These are phyloP conservation scores for Backusella macrospora DNA, from an alignment of 192 early-diverging fungal species.

Conservation along the genomic window DNA sequence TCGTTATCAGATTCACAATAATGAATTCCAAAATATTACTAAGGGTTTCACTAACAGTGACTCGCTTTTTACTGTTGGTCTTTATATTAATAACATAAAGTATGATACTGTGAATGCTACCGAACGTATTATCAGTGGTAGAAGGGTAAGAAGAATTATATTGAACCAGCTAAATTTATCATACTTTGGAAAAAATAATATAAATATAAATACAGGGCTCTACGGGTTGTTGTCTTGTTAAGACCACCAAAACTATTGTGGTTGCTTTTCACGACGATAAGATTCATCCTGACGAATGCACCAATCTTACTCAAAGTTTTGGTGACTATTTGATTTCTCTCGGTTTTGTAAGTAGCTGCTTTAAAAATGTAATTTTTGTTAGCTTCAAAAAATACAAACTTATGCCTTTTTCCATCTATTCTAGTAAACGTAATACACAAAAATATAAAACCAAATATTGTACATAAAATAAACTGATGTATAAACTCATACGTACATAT, in stretches of 20 bases:
- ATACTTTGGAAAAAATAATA: not conserved
- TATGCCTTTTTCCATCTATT: not conserved
- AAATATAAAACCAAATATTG: not conserved
- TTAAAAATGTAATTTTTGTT: not conserved
- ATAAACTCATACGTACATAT: too few relatives aligned
- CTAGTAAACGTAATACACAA: not conserved
- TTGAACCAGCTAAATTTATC: not conserved
- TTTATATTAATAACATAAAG: slow-evolving; percentile 68
- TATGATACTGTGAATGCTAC: slow-evolving; percentile 70
- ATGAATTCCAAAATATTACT: slow-evolving; percentile 60
- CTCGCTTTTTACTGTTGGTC: slow-evolving; percentile 62
- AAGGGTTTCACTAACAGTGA: slow-evolving; percentile 62
- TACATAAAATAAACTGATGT: too few relatives aligned
- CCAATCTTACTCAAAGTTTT: slow-evolving; percentile 69
- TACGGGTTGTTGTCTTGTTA: slow-evolving; percentile 70
- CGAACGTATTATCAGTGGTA: slow-evolving; percentile 75
- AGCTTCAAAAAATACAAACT: not conserved
- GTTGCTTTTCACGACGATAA: slow-evolving; percentile 69
- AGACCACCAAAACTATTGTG: slow-evolving; percentile 80
- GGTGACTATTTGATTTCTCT: slow-evolving; percentile 77
- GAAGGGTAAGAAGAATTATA: slow-evolving; percentile 53
- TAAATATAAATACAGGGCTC: slow-evolving; percentile 50
- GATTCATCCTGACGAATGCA: slow-evolving; percentile 68
- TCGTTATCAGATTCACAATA: slow-evolving; percentile 46
- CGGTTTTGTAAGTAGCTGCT: slow-evolving; percentile 52